phyloP scores from a whole-genome alignment of 2,329 filamentous ascomycete genomes.

The Ceratocystis variospora region DNA sequence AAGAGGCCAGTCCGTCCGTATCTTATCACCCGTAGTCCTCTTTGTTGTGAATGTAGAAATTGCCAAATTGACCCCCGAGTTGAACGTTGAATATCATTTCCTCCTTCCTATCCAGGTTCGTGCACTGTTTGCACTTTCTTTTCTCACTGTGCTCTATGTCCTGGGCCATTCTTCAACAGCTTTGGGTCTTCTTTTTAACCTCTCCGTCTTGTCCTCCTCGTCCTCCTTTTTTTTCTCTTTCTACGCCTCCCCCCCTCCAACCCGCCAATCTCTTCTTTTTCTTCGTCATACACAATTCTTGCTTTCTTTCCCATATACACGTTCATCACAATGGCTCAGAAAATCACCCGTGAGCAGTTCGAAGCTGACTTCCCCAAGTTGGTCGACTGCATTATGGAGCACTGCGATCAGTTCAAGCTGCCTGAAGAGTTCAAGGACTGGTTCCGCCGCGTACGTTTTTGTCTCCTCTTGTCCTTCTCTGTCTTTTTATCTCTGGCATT shows the following conservation, averaged over 20 bases:
- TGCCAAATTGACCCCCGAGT: no score
- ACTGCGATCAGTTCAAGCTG: constrained; percentile 70
- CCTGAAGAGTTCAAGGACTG: constrained; percentile 69
- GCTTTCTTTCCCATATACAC: no score
- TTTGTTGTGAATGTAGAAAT: no score
- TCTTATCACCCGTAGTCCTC: no score
- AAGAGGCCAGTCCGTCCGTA: no score
- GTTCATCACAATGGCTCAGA: constrained; percentile 34
- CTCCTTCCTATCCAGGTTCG: background rate
- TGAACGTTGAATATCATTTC: background rate
- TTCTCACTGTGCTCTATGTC: background rate
- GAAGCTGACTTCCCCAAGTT: constrained; percentile 81
- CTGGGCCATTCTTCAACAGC: background rate
- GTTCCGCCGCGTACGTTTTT: constrained; percentile 58
- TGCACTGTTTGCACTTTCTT: background rate
- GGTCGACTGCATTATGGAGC: constrained; percentile 63
- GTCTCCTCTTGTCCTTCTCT: background rate
- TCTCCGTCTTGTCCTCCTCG: background rate
- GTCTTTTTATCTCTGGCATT: background rate
- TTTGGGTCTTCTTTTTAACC: background rate
- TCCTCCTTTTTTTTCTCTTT: background rate
- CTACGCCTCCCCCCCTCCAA: no score
- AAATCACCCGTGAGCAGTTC: constrained; percentile 71
- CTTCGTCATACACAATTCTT: no score
- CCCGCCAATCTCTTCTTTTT: no score